Evolutionary conservation across 768 basidiomycete species (phyloP), one percentile per base, ranked within the genome.

Genomic region (Phaeotremella skinneri): DNA sequence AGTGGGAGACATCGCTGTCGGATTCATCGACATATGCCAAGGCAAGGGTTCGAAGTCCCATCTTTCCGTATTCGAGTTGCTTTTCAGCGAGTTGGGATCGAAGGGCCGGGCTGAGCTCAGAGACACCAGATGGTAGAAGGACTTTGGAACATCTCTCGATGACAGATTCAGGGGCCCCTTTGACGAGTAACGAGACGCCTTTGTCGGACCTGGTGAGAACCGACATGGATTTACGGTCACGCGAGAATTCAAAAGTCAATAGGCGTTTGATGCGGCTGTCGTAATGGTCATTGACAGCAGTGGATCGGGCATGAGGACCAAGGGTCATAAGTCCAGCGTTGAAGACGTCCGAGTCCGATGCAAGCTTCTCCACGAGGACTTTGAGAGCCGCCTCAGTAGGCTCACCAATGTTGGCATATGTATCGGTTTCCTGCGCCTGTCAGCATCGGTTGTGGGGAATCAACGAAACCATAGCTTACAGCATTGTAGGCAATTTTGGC

Each of bases 221-320:
- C 21, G 94, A 96, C 94, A 98, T 98, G 85, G 93, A 94, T 80
- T 97, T 99, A 73, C 94, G 88, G 78, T 98, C 94, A 20, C 94
- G 86, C 21, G 92, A 90, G 79, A 99, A 98, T 77, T 99, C 94
- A 77, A 99, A 94, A 6, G 93, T 99, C 67, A 96, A 80, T 14
- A 96, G 82, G 58, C 92, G 86, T 17, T 85, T 81, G 71, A 90
- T 87, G 16, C 79, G 81, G 52, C 81, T 80, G 64, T 91, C 90
- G 76, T 90, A 87, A 77, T 85, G 82, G 32, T 89, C 87, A 80
- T 88, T 92, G 79, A 97, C 82, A 32, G 87, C 91, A 65, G 84
- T 89, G 51, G 88, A 87, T 54, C 93, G 88, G 34, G 78, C 79
- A 17, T 81, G 76, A 37, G 83, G 83, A 2, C 83, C 74, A 23